Conservation (phyloP, 441 rosid species). For the Syzygium syzygioides region DNA sequence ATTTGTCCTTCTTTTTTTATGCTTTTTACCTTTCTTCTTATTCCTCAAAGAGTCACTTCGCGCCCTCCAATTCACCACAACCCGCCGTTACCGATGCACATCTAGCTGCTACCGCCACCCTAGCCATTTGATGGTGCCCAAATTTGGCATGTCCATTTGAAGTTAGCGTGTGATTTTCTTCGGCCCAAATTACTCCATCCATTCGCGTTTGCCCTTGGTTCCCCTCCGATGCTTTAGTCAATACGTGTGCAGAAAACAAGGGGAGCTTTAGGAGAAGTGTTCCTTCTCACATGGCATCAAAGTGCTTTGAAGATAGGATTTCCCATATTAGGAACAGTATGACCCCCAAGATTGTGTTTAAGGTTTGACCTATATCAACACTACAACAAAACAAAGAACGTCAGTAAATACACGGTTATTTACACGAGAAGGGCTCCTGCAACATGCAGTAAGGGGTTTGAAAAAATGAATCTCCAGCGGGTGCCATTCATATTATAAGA, state of each 20-base stretch:
- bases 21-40: not conserved
- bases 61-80: not conserved
- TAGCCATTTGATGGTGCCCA: not conserved
- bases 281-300: not conserved
- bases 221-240: too few relatives aligned
- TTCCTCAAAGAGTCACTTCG: not conserved
- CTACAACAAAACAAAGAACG: not conserved
- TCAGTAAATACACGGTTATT: not conserved
- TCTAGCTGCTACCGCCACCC: not conserved
- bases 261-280: not conserved
- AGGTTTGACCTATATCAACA: not conserved
- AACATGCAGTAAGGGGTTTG: not conserved
- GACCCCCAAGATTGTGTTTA: not conserved
- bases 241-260: not conserved
- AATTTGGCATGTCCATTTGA: not conserved
- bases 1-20: not conserved
- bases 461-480: not conserved
- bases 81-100: not conserved
- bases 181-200: not conserved
- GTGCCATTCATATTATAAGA: not conserved
- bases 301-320: not conserved
- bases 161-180: not conserved
- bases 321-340: not conserved
- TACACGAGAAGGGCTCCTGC: not conserved
- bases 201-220: not conserved